Conservation (phyloP, 441 rosid species). For the Euphorbia schlechtendalii region DNA sequence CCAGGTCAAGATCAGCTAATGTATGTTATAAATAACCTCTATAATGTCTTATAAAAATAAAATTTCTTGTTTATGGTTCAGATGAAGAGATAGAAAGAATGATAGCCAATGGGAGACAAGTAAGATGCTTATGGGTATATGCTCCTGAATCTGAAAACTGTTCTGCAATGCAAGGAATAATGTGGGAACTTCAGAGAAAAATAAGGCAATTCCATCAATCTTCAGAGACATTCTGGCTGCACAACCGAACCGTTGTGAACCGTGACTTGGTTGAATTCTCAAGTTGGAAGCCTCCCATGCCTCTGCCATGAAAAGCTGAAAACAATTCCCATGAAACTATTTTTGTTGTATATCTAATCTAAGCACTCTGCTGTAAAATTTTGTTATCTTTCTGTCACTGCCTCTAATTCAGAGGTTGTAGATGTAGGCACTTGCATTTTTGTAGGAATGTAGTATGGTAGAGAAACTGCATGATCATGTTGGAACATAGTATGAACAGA, state of each 20-base stretch:
- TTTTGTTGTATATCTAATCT: too few relatives aligned
- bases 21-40: background rate
- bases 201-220: slow-evolving; percentile 86
- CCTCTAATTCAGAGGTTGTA: slow-evolving; percentile 5
- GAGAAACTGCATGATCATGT: background rate
- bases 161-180: slow-evolving; percentile 68
- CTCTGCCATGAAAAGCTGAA: slow-evolving; percentile 51
- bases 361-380: too few relatives aligned
- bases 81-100: slow-evolving; percentile 61
- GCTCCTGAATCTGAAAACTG: slow-evolving; percentile 59
- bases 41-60: background rate
- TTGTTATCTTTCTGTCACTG: slow-evolving; percentile 5
- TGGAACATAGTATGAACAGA: background rate
- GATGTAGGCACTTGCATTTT: background rate
- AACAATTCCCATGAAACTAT: background rate
- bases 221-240: slow-evolving; percentile 92
- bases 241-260: slow-evolving; percentile 63
- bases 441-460: background rate
- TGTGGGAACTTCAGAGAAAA: slow-evolving; percentile 96
- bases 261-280: slow-evolving; percentile 61
- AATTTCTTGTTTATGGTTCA: slow-evolving; percentile 25
- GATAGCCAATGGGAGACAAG: slow-evolving; percentile 63
- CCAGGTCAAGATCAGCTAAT: slow-evolving; percentile 39
- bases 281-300: slow-evolving; percentile 73
- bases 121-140: slow-evolving; percentile 76